A percentile compares a stretch with the other conserved stretches of the same genome.
Conservation (phyloP, 441 rosid genomes). For the Corymbia citriodora region DNA sequence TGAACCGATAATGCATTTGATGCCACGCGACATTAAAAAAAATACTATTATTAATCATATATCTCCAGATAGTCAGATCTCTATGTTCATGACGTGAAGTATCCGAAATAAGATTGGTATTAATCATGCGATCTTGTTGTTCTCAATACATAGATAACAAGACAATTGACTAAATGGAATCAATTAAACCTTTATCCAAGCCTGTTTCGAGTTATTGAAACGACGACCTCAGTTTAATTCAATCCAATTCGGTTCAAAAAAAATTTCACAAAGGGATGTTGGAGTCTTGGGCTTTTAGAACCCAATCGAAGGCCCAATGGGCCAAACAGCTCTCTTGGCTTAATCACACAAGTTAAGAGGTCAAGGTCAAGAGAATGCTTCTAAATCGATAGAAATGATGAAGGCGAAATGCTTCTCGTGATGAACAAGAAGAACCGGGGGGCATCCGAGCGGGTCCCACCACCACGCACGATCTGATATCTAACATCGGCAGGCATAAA, state of each 20-base stretch:
- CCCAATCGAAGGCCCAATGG: neutral
- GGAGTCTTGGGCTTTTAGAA: neutral
- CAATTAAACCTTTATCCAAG: neutral
- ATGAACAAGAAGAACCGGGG: neutral
- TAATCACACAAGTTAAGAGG: neutral
- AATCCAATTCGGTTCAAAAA: neutral
- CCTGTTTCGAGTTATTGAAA: too few species aligned
- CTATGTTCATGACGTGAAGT: rapidly evolving
- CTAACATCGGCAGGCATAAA: neutral
- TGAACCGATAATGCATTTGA: rapidly evolving
- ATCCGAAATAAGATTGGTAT: neutral
- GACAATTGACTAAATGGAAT: neutral
- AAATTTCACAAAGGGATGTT: neutral
- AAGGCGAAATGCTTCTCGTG: too few species aligned
- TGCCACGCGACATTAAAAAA: neutral
- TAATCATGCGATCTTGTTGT: neutral
- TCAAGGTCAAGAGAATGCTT: neutral
- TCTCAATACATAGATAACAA: neutral
- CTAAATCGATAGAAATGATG: too few species aligned
- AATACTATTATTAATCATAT: too few species aligned
- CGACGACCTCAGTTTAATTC: rapidly evolving
- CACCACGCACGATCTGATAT: neutral
- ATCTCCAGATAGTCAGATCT: neutral
- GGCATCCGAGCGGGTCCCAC: neutral
- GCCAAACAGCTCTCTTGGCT: neutral